phyloP scores from a whole-genome alignment of 1,284 basidiomycete genomes.

The Spongiforma sp. region DNA sequence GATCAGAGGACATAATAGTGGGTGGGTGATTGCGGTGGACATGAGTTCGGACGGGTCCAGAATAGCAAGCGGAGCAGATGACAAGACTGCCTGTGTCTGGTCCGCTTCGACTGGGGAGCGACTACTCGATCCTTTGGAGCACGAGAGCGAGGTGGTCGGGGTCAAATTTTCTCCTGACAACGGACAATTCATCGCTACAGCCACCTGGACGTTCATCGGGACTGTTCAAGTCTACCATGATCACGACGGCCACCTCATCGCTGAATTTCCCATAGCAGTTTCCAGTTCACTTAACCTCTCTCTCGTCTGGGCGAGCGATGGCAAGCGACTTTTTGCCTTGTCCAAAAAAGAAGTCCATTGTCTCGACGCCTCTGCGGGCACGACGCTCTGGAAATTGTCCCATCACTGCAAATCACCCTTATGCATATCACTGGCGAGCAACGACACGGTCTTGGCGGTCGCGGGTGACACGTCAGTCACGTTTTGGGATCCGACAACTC shows the following conservation, averaged over 20 bases:
- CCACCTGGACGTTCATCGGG: neutral
- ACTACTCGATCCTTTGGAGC: neutral
- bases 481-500: neutral
- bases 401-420: neutral
- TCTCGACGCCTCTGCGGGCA: neutral
- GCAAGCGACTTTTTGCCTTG: neutral
- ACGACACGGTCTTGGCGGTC: neutral
- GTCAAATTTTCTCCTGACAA: neutral
- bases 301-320: neutral
- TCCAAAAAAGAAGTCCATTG: neutral
- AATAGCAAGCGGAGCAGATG: neutral
- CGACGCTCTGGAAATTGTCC: neutral
- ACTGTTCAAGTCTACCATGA: neutral
- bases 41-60: neutral
- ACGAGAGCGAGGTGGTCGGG: neutral
- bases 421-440: neutral
- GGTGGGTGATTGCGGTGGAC: neutral
- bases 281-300: neutral
- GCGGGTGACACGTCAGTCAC: neutral
- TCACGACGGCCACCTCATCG: neutral
- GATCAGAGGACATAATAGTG: neutral
- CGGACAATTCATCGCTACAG: neutral
- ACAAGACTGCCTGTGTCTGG: neutral
- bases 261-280: neutral
- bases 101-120: neutral